Evolutionary conservation across 495 filamentous ascomycete genomes (phyloP), one percentile per base, ranked within the genome.

Genomic region (Alectoria sarmentosa): DNA sequence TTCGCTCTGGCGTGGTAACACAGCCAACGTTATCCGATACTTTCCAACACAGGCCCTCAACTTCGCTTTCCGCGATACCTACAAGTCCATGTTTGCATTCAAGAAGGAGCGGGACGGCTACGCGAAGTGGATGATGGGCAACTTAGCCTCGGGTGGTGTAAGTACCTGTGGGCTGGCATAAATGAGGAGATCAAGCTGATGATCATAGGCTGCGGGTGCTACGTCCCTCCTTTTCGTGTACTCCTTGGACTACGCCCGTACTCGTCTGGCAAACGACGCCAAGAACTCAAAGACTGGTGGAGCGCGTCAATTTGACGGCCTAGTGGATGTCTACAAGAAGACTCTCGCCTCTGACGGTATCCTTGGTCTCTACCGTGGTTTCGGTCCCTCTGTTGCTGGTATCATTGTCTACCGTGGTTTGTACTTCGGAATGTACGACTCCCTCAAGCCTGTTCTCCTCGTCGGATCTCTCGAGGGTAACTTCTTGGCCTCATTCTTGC

Each of bases 351-450:
- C 90, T 74, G 94, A 98, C 78, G 94, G 94, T 93, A 84, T 98
- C 79, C 87, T 87, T 75, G 94, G 95, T 92, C 91, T 98, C 75
- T 98, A 98, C 90, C 94, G 94, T 92, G 94, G 94, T 85, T 98
- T 98, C 89, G 90, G 90, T 84, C 95, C 95, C 77, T 98, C 95
- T 72, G 94, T 98, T 75, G 84, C 87, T 79, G 94, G 94, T 85
- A 98, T 98, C 78, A 79, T 98, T 77, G 95, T 98, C 80, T 98
- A 98, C 89, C 95, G 94, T 90, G 94, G 94, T 96, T 91, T 98
- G 70, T 98, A 98, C 91, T 98, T 98, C 88, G 94, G 94, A 76
- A 90, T 98, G 89, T 98, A 98, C 92, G 94, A 98, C 82, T 98
- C 94, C 71, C 88, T 98, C 85, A 98, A 98, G 91, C 94, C 94